Base-by-base conservation (phyloP, 768 basidiomycete genomes). In the Boletus patriciae region DNA sequence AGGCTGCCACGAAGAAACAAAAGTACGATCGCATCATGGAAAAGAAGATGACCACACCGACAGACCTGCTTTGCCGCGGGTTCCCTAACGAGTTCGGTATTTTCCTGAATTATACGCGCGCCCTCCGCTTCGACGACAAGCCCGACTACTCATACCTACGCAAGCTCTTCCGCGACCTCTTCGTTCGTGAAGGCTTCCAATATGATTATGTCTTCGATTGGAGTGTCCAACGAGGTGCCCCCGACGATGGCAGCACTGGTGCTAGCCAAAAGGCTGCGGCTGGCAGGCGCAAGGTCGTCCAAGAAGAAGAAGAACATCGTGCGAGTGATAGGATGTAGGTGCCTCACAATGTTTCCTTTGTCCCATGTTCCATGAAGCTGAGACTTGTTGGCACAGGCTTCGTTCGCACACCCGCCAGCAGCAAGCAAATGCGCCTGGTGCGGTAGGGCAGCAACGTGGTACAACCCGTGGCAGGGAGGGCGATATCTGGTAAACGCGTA, bases 1-100 rank as follows among this genome's bases (percentile, higher is more conserved):
- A 99, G 80, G 97, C 97, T 58, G 96, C 96, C 40, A 99, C 97
- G 57, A 99, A 99, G 92, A 99, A 99, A 85, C 97, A 99, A 83
- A 99, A 99, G 80, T 98, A 98, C 75, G 97, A 98, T 76, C 89
- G 97, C 58, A 99, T 99, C 79, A 99, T 99, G 97, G 97, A 99
- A 79, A 99, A 99, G 86, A 99, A 99, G 86, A 98, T 99, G 94
- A 98, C 97, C 37, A 97, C 94, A 0, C 92, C 94, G 15, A 95
- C 92, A 49, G 94, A 98, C 72, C 81, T 96, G 56, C 86, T 99
- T 29, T 98, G 96, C 80, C 94, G 96, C 64, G 94, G 93, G n/a
- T 98, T 97, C 84, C 96, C 97, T 59, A 95, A 94, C 79, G 97
- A 99, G 78, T 97, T 98, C 62, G 96, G 94, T 41, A 97, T 98